Percentiles rank a stretch among this genome's conserved stretches.
phyloP scores from a whole-genome alignment of 1,139 yeast species.

The Pichia sp. region DNA sequence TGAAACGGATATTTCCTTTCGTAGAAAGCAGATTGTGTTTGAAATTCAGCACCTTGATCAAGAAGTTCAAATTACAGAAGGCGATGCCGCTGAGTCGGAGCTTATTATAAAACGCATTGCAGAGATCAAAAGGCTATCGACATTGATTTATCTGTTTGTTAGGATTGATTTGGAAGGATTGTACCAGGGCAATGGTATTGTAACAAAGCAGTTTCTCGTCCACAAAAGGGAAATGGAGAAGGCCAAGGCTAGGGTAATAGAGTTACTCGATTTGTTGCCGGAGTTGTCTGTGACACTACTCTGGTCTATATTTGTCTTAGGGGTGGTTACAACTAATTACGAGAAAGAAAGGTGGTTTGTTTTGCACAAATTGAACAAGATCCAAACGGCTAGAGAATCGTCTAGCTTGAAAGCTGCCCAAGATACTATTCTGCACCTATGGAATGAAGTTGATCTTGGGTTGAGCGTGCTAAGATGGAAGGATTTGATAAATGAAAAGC shows the following conservation, averaged over 20 bases:
- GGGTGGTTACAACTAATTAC: conserved; percentile 30
- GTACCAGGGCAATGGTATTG: conserved; percentile 15
- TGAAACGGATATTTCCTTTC: conserved; percentile 24
- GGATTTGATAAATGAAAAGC: conserved; percentile 34
- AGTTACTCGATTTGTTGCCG: conserved; percentile 27
- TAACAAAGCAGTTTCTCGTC: conserved; percentile 10
- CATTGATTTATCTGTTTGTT: conserved; percentile 35
- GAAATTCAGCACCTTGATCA: conserved; percentile 29
- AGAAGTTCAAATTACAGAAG: conserved; percentile 10
- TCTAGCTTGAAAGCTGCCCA: conserved; percentile 36
- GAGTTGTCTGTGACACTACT: conserved; percentile 34
- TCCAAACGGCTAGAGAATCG: conserved; percentile 35
- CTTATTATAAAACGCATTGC: conserved; percentile 30
- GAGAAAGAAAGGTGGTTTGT: conserved; percentile 38
- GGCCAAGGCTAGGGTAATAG: conserved; percentile 25
- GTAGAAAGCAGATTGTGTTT: conserved; percentile 23
- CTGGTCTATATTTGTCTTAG: conserved; percentile 39
- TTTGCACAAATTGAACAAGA: conserved; percentile 30
- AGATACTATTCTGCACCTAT: conserved; percentile 33
- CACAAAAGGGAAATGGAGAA: conserved; percentile 18
- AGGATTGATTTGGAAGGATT: conserved; percentile 31
- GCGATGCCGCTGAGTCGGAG: conserved; percentile 16
- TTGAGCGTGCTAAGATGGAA: conserved; percentile 32
- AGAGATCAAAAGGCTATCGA: conserved; percentile 35
- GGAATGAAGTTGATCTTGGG: conserved; percentile 38